Base-by-base conservation (phyloP, 805 yeast genomes). In the Metschnikowia arizonensis region DNA sequence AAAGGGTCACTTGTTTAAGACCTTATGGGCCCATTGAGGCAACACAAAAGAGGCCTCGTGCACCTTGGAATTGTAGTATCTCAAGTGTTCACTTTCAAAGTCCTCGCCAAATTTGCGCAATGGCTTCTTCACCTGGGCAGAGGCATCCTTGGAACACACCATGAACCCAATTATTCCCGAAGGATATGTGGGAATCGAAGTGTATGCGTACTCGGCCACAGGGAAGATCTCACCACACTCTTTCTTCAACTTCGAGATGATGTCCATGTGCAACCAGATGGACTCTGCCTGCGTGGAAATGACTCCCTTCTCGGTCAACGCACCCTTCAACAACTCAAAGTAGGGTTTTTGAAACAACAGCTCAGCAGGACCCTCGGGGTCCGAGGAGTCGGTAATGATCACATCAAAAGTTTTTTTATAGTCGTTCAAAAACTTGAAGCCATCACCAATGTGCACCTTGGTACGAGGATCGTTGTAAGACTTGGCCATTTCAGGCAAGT, bases 311-410 rank as follows among this genome's bases (percentile, higher is more conserved):
- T 82, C 93, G 49, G 95, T 89, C 56, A 91, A 78, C n/a, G 98
- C 97, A 52, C 81, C 84, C 64, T 76, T 72, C 65, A 91, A 76
- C 51, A 91, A 79, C 68, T 84, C 77, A 66, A 90, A 91, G 77
- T 91, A 91, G 24, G 89, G 88, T 65, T 86, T 84, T 73, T 90
- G 95, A 81, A 93, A 93, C 42, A 91, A 77, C 30, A 88, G 76
- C 67, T 84, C 97, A 41, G 98, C 98, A 28, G 99, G 98, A 46
- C 98, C 99, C 68, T 91, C 98, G 40, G 98, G 98, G 68, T 91
- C 98, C 28, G 97, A 88, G 25, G 97, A 89, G 66, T 91, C 99
- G 42, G 98, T 91, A 66, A 91, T 85, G 67, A 91, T 91, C 39
- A 90, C 97, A 64, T 91, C 99, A 59, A 87, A 91, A 46, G 87